Conservation (phyloP, 202 grass and related monocot genomes). For the Elaeis oleifera region DNA sequence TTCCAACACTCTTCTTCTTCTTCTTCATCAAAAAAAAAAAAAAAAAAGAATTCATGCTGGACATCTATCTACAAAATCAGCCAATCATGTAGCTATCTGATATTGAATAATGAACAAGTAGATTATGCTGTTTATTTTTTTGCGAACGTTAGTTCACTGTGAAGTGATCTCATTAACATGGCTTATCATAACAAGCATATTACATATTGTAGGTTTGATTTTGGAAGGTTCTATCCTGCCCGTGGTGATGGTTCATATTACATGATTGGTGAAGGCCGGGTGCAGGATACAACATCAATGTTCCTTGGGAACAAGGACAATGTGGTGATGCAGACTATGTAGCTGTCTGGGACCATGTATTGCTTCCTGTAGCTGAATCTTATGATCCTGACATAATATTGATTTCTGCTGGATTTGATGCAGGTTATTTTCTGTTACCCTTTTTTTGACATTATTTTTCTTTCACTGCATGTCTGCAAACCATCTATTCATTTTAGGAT, state of each 20-base stretch:
- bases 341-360: constrained; percentile 78
- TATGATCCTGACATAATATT: constrained; percentile 82
- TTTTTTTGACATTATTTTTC: too few species aligned
- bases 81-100: too few species aligned
- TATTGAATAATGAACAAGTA: too few species aligned
- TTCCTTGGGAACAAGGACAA: constrained; percentile 84
- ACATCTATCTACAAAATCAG: too few species aligned
- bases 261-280: constrained; percentile 80
- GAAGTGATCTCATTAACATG: constrained; percentile 16
- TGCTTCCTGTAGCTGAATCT: constrained; percentile 64
- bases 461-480: neutral
- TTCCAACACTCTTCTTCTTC: too few species aligned
- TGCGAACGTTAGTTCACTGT: neutral
- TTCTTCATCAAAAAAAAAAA: too few species aligned
- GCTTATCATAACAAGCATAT: constrained; percentile 15
- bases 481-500: neutral
- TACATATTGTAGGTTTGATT: constrained; percentile 66
- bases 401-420: constrained; percentile 91
- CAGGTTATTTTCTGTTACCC: constrained; percentile 42
- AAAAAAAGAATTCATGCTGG: too few species aligned
- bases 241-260: constrained; percentile 65
- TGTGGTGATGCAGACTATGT: constrained; percentile 86
- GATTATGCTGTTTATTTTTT: too few species aligned
- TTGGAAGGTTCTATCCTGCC: constrained; percentile 72
- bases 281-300: constrained; percentile 94